Percentiles rank a stretch among this genome's conserved stretches.
These are phyloP conservation scores for Aspergillus biplanus DNA, from an alignment of 495 filamentous ascomycete species.

Conservation along the genomic window DNA sequence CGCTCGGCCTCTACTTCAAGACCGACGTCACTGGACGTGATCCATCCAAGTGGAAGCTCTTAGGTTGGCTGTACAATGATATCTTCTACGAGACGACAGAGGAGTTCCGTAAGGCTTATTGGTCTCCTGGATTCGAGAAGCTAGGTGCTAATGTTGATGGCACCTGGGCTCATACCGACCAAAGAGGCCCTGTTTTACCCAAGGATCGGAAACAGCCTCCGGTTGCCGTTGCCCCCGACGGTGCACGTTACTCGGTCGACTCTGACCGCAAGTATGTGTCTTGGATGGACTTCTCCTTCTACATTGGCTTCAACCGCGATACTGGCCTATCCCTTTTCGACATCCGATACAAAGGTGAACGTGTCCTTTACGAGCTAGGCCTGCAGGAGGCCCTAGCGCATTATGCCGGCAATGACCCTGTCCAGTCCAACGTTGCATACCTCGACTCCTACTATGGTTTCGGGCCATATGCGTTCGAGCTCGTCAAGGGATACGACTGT, in stretches of 20 bases:
- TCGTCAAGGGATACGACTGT: conserved; percentile 26
- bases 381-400: conserved; percentile 25
- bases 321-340: conserved; percentile 23
- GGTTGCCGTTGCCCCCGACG: conserved; percentile 19
- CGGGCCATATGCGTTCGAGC: conserved; percentile 21
- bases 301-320: conserved; percentile 23
- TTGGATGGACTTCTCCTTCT: conserved; percentile 28
- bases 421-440: conserved; percentile 22
- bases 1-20: conserved; percentile 23
- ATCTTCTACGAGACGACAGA: conserved; percentile 26
- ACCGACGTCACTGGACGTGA: conserved; percentile 25
- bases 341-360: conserved; percentile 24
- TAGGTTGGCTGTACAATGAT: conserved; percentile 26
- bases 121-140: conserved; percentile 23
- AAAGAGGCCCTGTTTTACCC: conserved; percentile 17
- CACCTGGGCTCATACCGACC: conserved; percentile 23
- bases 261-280: conserved; percentile 21
- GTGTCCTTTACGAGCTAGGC: conserved; percentile 23
- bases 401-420: conserved; percentile 23
- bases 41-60: conserved; percentile 24
- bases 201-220: conserved; percentile 23
- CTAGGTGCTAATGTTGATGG: conserved; percentile 21
- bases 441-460: conserved; percentile 27
- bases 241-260: conserved; percentile 23
- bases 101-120: conserved; percentile 23